Conservation (phyloP, 2,329 filamentous ascomycete genomes). For the Emmonsia crescens region DNA sequence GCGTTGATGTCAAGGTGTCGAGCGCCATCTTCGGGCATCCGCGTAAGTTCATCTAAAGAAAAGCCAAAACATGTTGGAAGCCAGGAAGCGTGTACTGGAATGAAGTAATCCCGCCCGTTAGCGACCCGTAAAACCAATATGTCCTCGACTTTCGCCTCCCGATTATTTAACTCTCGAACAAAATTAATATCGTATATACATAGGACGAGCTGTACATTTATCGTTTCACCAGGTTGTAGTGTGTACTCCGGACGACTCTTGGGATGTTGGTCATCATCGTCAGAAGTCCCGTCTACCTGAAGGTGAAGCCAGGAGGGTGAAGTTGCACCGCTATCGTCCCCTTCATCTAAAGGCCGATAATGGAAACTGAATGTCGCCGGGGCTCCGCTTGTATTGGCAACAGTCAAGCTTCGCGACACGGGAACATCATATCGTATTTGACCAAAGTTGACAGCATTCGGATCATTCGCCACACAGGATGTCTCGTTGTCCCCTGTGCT, state of each 20-base stretch:
- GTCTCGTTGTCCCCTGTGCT: slow-evolving; percentile 28
- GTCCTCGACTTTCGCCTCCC: slow-evolving; percentile 59
- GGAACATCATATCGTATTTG: slow-evolving; percentile 57
- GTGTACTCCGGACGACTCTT: slow-evolving; percentile 43
- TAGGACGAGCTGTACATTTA: slow-evolving; percentile 57
- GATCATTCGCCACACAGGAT: slow-evolving; percentile 24
- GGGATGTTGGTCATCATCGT: slow-evolving; percentile 16
- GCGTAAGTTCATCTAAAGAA: slow-evolving; percentile 78
- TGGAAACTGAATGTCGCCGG: slow-evolving; percentile 70
- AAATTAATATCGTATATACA: slow-evolving; percentile 54
- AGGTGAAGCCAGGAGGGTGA: slow-evolving; percentile 61
- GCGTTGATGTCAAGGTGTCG: slow-evolving; percentile 47
- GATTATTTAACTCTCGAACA: slow-evolving; percentile 61
- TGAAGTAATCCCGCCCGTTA: slow-evolving; percentile 81
- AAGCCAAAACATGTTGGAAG: slow-evolving; percentile 70
- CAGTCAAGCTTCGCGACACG: slow-evolving; percentile 58
- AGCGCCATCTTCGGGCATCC: slow-evolving; percentile 66
- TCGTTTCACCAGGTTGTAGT: slow-evolving; percentile 75
- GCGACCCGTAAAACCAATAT: slow-evolving; percentile 76
- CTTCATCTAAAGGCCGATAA: slow-evolving; percentile 50
- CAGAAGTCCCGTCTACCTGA: slow-evolving; percentile 47
- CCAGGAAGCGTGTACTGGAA: slow-evolving; percentile 71
- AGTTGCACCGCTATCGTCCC: slow-evolving; percentile 31
- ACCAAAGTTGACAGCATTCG: slow-evolving; percentile 65
- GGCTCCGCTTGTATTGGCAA: slow-evolving; percentile 86